Conservation (phyloP, 768 basidiomycete species). For the Amanita phalloides region DNA sequence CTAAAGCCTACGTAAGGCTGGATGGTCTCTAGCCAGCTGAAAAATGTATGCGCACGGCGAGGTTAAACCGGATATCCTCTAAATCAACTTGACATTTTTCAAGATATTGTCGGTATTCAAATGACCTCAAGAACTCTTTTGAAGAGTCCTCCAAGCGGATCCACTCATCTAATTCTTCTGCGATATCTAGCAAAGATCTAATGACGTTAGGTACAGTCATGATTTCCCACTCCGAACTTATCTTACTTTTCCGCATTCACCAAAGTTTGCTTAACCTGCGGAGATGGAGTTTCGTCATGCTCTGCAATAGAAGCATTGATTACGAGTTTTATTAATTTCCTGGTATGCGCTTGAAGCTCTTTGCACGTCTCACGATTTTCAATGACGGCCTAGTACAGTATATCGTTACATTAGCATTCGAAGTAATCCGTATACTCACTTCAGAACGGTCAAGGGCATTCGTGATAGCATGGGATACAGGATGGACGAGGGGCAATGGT, state of each 20-base stretch:
- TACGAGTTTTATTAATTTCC: not conserved
- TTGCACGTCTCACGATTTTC: not conserved
- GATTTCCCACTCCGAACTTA: not conserved
- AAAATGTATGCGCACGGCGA: not conserved
- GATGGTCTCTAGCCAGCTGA: not conserved
- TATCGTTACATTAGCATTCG: not conserved
- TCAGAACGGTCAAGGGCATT: not conserved
- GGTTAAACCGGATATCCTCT: not conserved
- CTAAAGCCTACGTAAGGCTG: not conserved
- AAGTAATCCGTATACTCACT: not conserved
- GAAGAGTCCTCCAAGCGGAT: not conserved
- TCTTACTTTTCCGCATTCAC: not conserved
- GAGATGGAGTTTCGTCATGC: not conserved
- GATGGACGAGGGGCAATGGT: not conserved
- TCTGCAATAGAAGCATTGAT: not conserved
- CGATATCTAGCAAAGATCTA: not conserved
- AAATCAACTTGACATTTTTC: not conserved
- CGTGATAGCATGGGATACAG: not conserved
- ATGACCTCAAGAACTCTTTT: not conserved
- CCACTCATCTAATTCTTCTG: not conserved
- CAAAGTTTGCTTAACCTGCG: not conserved
- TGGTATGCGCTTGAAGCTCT: not conserved
- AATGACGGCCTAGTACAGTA: not conserved
- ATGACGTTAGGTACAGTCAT: not conserved
- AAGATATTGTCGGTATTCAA: not conserved